Evolutionary conservation across 1,139 yeast genomes (phyloP), one percentile per base, ranked within the genome.

Genomic region (Pichia sp.): DNA sequence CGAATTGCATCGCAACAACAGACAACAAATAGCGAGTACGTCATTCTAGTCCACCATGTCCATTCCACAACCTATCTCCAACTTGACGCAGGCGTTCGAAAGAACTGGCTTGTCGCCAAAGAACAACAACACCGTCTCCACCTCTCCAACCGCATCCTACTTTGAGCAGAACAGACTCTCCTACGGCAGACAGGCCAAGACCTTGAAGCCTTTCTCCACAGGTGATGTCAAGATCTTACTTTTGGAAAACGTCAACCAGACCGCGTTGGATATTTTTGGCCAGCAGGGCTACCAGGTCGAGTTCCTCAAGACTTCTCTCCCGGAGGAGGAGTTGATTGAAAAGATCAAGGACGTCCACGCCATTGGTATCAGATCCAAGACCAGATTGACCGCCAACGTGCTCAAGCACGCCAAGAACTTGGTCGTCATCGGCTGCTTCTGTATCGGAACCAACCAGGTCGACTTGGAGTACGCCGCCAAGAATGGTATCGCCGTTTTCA

Each of bases 361-460:
- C 59, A 84, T 93, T 69, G 99, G 99, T 74, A 92, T 93, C 68
- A 88, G 99, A 77, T 92, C 98, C 58, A 93, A 95, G 77, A 93
- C 99, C 55, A 87, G 85, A 72, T 79, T 93, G 67, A 89, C 93
- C 43, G 86, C 82, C 64, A 84, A 82, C 59, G 82, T 93, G 42
- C 78, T 93, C 66, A 79, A 82, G 62, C 89, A 87, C 64, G 99
- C 99, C 54, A 86, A 85, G 70, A 89, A 93, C 75, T 79, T 93
- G 72, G 90, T 88, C 38, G 92, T 83, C 47, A 78, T 95, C 72
- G 99, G 99, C 56, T 93, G 99, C 77, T 93, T 93, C 87, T 93
- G 99, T 79, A 93, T 93, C 67, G 99, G 99, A 68, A 95, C 99
- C 57, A 93, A 93, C 76, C 99, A 93, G 76, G 99, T 93, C 56